phyloP scores from a whole-genome alignment of 2,329 filamentous ascomycete species.

The Colletotrichum tropicicola region DNA sequence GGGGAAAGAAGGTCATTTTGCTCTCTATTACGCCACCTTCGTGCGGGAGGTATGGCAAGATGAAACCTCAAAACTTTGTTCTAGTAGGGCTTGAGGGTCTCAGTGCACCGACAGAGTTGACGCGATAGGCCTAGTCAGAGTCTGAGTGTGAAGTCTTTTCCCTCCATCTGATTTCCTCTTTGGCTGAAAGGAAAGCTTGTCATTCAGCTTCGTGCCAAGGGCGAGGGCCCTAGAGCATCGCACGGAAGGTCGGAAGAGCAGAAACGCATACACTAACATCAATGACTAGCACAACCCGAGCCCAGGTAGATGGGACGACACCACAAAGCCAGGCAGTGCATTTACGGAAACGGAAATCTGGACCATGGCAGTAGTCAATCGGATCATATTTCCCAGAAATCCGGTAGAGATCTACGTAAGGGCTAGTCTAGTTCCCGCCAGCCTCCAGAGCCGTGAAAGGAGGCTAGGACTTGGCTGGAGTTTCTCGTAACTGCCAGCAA shows the following conservation, averaged over 20 bases:
- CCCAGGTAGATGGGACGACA: not conserved
- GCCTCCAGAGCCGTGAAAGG: not conserved
- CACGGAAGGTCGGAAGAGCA: no score
- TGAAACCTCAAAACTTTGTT: slow-evolving; percentile 9
- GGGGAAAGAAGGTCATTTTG: not conserved
- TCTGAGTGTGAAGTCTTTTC: not conserved
- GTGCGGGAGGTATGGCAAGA: not conserved
- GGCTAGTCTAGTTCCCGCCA: not conserved
- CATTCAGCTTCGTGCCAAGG: not conserved
- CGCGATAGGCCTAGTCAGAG: not conserved
- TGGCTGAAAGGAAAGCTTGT: slow-evolving; percentile 3
- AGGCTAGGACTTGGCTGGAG: not conserved
- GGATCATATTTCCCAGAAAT: not conserved
- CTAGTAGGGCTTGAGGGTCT: not conserved
- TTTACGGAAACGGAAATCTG: not conserved
- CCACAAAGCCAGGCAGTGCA: not conserved
- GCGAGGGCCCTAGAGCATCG: not conserved
- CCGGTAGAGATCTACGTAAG: not conserved
- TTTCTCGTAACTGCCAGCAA: not conserved
- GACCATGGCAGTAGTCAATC: not conserved
- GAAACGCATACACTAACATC: no score
- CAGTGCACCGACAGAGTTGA: not conserved
- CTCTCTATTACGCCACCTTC: not conserved
- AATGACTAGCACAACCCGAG: not conserved
- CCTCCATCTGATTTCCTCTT: slow-evolving; percentile 4